Base-by-base conservation (phyloP, 2,329 filamentous ascomycete species). In the Xylaria sp. region DNA sequence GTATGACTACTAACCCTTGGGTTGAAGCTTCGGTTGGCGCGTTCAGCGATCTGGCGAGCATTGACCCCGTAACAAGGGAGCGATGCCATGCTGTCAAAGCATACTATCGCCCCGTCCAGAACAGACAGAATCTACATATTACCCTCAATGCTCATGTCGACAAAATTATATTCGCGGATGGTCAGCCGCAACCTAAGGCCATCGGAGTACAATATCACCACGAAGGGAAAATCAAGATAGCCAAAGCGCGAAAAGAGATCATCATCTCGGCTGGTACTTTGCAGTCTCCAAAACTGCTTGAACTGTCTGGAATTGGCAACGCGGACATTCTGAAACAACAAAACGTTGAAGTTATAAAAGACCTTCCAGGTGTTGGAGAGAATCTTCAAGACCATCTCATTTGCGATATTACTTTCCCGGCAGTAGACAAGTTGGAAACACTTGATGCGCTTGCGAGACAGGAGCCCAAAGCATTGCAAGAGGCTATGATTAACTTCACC, bases 221-320 rank as follows among this genome's bases (percentile, higher is more conserved):
- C 10, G 60, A 65, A 1, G 42, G 45, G 0, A 17, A 54, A 27
- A 36, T 22, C 10, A 65, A 59, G 31, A 45, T 27, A 10, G 68
- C 49, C 20, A 53, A n/a, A 11, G 58, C 63, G n/a, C 29, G n/a
- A 3, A 72, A 73, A 33, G 72, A 74, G 42, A 61, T 74, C 15
- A 69, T 74, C 20, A n/a, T 72, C 17, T 45, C 63, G 2, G 70
- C 69, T 0, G 72, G 72, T 5, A 69, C 65, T 22, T 20, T 74
- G 2, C 65, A 70, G 17, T 67, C 71, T 1, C 70, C 71, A 0
- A 71, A 80, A 31, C 59, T 83, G 0, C 74, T 83, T 0, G 79
- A 82, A 63, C 72, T 80, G 1, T 82, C 80, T 5, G 81, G 81
- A 9, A 65, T 76, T 10, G 74, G 74, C 0, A 65, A 69, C 6